phyloP scores from a whole-genome alignment of 495 filamentous ascomycete species.

The Terfezia claveryi region DNA sequence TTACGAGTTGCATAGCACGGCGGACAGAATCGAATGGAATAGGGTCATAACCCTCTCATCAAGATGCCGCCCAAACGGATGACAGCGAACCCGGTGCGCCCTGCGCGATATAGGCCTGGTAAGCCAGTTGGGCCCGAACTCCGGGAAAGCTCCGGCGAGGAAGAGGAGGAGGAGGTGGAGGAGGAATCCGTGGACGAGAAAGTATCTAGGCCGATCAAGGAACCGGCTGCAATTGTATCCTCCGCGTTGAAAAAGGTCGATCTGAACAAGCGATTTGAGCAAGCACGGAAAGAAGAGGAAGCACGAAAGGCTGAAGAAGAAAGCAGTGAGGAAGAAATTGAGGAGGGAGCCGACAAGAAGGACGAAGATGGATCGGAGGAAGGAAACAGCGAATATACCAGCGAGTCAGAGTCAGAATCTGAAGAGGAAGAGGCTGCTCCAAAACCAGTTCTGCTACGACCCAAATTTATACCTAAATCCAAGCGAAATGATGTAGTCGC shows the following conservation, averaged over 20 bases:
- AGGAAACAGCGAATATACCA: conserved; percentile 23
- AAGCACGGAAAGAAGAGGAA: conserved; percentile 29
- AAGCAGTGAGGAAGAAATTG: conserved; percentile 49
- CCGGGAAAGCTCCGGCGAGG: conserved; percentile 37
- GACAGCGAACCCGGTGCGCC: conserved; percentile 75
- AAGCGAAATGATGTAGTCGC: conserved; percentile 31
- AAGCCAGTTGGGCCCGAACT: conserved; percentile 48
- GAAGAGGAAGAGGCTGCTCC: conserved; percentile 57
- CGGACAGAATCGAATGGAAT: no score
- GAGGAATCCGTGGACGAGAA: conserved; percentile 1
- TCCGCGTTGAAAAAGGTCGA: conserved; percentile 44
- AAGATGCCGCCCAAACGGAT: conserved; percentile 73
- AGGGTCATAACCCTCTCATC: background rate
- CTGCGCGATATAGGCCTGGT: conserved; percentile 66
- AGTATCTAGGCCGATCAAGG: conserved; percentile 16
- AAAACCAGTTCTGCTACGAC: conserved; percentile 52
- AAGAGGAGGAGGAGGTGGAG: conserved; percentile 34
- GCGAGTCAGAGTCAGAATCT: conserved; percentile 31
- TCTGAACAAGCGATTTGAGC: conserved; percentile 31
- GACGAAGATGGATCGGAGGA: conserved; percentile 24
- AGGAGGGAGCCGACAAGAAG: conserved; percentile 21
- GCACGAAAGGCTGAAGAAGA: conserved; percentile 38
- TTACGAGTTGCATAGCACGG: no score
- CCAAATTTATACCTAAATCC: conserved; percentile 77
- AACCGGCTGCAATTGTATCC: conserved; percentile 29